Evolutionary conservation across 352 stramenopile species (phyloP), one percentile per base, ranked within the genome.

Genomic region (Phytophthora brassicae): DNA sequence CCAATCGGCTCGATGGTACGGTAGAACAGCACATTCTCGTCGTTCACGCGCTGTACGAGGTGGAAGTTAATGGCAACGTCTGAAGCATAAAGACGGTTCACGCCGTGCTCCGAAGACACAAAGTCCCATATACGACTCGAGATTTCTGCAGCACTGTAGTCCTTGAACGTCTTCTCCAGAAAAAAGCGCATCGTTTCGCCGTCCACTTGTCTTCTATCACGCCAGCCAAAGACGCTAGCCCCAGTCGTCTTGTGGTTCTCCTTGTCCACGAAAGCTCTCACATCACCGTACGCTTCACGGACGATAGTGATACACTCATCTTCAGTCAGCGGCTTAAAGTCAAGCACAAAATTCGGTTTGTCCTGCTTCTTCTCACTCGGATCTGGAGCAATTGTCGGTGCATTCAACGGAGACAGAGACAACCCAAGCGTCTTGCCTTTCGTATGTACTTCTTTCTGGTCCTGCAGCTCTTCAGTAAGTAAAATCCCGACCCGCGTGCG

Each of bases 61-160:
- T 83, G 70, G 52, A 88, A 88, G 7, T 65, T 60, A 52, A 81
- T 81, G 4, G 64, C 60, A 4, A 87, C 53, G 12, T 74, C 70
- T n/a, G 81, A 86, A 12, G 68, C 74, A 60, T 90, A 90, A 48
- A 90, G 75, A 11, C 75, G 76, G 44, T 86, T 86, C 31, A 83
- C 68, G 24, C 72, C 78, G 2, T 65, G 48, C 42, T 84, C 74
- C 0, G 74, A 83, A 0, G 81, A 90, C 48, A 88, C 64, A 11
- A 90, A 69, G n/a, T 62, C 56, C 81, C 81, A 90, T 64, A 86
- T 79, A 4, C 63, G 69, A 16, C 57, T 70, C 14, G 76, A 75
- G 23, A 88, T 63, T 29, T 81, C 45, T 5, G 74, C 65, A 0
- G 75, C 75, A 4, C 67, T 71, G 52, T 60, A 60, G 38, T 68